Base-by-base conservation (phyloP, 805 yeast genomes). In the Saturnispora halmiae region DNA sequence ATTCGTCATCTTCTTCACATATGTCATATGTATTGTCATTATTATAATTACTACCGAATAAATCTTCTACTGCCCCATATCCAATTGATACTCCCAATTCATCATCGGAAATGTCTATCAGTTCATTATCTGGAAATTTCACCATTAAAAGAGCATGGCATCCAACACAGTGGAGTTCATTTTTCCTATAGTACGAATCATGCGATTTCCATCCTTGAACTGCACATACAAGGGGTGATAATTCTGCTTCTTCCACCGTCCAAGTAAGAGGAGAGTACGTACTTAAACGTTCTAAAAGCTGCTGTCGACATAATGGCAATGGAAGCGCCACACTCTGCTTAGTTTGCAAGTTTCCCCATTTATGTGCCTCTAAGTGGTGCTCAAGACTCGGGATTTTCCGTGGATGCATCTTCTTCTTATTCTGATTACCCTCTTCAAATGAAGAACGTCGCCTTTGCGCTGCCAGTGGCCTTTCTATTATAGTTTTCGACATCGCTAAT, bases 141-240 rank as follows among this genome's bases (percentile, higher is more conserved):
- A 64, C 50, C 8, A 55, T 29, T 10, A 66, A 43, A 8, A 51
- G 39, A 2, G 63, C 55, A 34, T 55, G 54, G 43, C 70, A 65
- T 7, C 54, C 53, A 2, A 46, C 45, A 44, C 70, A 66, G 31
- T 47, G 49, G 3, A 66, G 41, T 35, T 55, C 60, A 41, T 66
- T 63, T 34, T 52, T 59, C 22, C 55, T 43, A 3, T 41, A 44
- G 9, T 56, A 49, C 4, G 36, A 16, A 18, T 18, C 42, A 13
- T 65, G 66, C 45, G 74, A 69, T 37, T 52, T 56, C 81, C 81
- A 76, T 2, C 82, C 82, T 40, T 67, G 61, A 18, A 69, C 49
- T 1, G 77, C 66, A 49, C 77, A 70, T 24, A 53, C 61, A 26
- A 76, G 56, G 39, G 77, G 78, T 5, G 61, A 69, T 21, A 75